These are phyloP conservation scores for Centaurea solstitialis DNA, from an alignment of 129 eudicot genomes.

Conservation along the genomic window DNA sequence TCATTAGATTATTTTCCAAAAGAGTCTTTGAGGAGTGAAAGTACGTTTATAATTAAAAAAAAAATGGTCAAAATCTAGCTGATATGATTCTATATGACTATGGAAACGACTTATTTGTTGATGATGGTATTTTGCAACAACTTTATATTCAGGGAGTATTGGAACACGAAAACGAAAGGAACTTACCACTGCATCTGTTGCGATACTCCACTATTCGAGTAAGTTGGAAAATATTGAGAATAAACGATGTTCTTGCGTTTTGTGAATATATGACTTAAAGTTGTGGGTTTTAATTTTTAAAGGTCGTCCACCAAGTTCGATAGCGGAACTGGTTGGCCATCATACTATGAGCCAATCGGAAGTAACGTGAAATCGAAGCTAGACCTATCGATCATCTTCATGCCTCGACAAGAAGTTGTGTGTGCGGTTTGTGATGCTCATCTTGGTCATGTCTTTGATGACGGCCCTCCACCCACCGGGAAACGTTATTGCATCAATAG, in stretches of 20 bases:
- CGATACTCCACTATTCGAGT: slow-evolving; percentile 90
- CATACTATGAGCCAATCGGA: slow-evolving; percentile 77
- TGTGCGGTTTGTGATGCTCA: slow-evolving; percentile 93
- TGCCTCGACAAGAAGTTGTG: slow-evolving; percentile 93
- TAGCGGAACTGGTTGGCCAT: slow-evolving; percentile 99
- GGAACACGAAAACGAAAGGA: slow-evolving; percentile 92
- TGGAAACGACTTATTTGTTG: background rate
- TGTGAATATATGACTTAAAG: background rate
- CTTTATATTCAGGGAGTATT: slow-evolving; percentile 62
- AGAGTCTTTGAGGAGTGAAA: too few species aligned
- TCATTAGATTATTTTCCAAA: too few species aligned
- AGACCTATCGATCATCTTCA: slow-evolving; percentile 82
- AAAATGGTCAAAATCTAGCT: too few species aligned
- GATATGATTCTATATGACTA: background rate
- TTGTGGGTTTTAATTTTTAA: slow-evolving; percentile 4
- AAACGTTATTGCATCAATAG: slow-evolving; percentile 91
- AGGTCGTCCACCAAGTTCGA: slow-evolving; percentile 93
- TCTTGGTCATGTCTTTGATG: slow-evolving; percentile 96
- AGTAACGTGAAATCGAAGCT: slow-evolving; percentile 86
- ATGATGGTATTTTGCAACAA: background rate
- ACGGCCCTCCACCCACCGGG: slow-evolving; percentile 93
- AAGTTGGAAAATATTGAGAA: slow-evolving; percentile 26
- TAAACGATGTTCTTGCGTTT: background rate
- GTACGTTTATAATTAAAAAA: too few species aligned
- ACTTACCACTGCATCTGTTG: slow-evolving; percentile 92